A percentile compares a stretch with the other conserved stretches of the same genome.
These are phyloP conservation scores for Debaryomyces singareniensis DNA, from an alignment of 1,139 yeast genomes.

Conservation along the genomic window DNA sequence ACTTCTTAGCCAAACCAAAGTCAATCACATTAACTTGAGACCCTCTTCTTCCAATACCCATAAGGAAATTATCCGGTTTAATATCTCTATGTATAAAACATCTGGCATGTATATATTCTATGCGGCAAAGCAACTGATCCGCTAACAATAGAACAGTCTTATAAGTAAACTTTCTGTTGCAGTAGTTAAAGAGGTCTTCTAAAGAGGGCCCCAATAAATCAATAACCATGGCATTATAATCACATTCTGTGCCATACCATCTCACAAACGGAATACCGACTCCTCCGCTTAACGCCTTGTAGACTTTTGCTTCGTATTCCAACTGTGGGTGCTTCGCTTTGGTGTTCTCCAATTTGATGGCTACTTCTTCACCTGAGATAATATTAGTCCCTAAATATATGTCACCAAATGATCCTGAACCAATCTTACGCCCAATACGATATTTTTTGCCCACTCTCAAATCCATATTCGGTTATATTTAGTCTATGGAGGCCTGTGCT, in stretches of 20 bases:
- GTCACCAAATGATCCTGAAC: conserved; percentile 97
- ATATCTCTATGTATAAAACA: conserved; percentile 89
- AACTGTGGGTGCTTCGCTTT: conserved; percentile 94
- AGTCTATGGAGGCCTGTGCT: no score
- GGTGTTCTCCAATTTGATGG: conserved; percentile 86
- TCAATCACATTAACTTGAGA: conserved; percentile 94
- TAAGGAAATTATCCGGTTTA: conserved; percentile 93
- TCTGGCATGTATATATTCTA: conserved; percentile 92
- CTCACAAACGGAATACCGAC: conserved; percentile 96
- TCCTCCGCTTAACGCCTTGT: conserved; percentile 91
- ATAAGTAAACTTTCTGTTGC: conserved; percentile 87
- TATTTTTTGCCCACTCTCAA: conserved; percentile 93
- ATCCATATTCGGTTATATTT: no score
- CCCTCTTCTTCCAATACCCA: conserved; percentile 96
- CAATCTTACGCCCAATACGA: conserved; percentile 92
- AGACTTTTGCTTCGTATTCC: conserved; percentile 94
- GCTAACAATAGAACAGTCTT: conserved; percentile 91
- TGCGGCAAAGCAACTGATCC: conserved; percentile 89
- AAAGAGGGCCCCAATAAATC: conserved; percentile 93
- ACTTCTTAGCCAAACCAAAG: conserved; percentile 94
- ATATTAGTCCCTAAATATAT: conserved; percentile 90
- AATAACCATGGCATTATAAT: conserved; percentile 94
- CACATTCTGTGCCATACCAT: conserved; percentile 97
- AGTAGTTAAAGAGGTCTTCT: conserved; percentile 93
- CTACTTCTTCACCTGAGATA: conserved; percentile 95